Evolutionary conservation across 768 basidiomycete genomes (phyloP).

Genomic region (Auriscalpium vulgare): DNA sequence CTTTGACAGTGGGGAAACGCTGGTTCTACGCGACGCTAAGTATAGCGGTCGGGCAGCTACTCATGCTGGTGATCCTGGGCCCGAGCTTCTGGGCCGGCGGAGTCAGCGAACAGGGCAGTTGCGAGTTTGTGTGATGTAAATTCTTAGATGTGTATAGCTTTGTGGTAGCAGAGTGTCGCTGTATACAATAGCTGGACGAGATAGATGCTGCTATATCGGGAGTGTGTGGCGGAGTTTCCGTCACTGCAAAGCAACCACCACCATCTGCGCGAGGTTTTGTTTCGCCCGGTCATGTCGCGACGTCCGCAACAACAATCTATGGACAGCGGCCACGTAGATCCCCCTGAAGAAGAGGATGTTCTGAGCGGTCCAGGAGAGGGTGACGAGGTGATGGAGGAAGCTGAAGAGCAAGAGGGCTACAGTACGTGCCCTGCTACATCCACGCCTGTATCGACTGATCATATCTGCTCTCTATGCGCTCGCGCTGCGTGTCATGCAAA

Average conservation of each 20-base stretch:
- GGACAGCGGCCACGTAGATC: conserved; percentile 42
- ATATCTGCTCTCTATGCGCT: conserved; percentile 1
- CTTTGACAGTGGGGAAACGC: conserved; percentile 47
- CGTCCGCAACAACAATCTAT: conserved; percentile 21
- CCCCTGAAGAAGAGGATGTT: conserved; percentile 52
- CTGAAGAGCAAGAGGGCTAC: conserved; percentile 63
- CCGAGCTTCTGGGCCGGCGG: conserved; percentile 47
- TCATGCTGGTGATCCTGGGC: conserved; percentile 69
- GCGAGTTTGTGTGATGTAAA: conserved; percentile 33
- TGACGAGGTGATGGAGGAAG: conserved; percentile 75
- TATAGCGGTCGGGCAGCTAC: conserved; percentile 47
- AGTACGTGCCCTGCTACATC: conserved; percentile 43
- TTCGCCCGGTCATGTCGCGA: conserved; percentile 26
- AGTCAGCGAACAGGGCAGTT: conserved; percentile 39
- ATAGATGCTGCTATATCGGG: no score
- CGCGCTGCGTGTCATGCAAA: background rate
- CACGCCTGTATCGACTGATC: conserved; percentile 11
- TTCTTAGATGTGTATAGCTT: background rate
- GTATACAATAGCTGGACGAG: no score
- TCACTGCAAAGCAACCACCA: no score
- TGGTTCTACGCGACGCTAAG: conserved; percentile 46
- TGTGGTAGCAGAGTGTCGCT: background rate
- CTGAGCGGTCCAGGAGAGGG: conserved; percentile 51
- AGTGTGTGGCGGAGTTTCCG: no score
- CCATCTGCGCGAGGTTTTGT: background rate